Conservation (phyloP, 257 asterid genomes). For the Anisodus acutangulus region DNA sequence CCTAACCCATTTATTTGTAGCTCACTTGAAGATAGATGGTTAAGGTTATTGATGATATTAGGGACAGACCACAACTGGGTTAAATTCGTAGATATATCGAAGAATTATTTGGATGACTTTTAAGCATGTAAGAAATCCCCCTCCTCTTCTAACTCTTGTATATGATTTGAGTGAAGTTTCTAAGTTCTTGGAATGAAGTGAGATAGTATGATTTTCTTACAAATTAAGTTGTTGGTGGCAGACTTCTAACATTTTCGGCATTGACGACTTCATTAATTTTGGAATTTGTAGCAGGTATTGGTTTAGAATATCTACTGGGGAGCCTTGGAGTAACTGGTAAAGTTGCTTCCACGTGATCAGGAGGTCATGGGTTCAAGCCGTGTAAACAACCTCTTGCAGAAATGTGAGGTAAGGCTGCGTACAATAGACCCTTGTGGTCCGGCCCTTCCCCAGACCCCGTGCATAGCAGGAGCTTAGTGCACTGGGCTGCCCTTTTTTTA, state of each 20-base stretch:
- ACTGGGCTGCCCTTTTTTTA: too few species aligned
- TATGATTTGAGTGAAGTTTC: background rate
- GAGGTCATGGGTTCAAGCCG: too few species aligned
- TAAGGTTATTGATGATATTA: background rate
- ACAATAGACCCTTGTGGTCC: too few species aligned
- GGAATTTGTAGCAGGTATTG: background rate
- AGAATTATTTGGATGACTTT: background rate
- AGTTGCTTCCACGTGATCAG: too few species aligned
- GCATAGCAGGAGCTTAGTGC: too few species aligned
- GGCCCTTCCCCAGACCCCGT: too few species aligned
- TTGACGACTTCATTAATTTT: background rate
- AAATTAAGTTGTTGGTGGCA: constrained; percentile 1
- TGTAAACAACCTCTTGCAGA: too few species aligned
- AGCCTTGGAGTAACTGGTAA: too few species aligned
- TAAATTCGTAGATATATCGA: background rate
- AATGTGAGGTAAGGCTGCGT: too few species aligned
- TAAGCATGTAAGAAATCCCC: too few species aligned
- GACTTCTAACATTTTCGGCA: background rate
- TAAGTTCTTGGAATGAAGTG: background rate
- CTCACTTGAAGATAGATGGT: constrained; percentile 9
- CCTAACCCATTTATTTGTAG: background rate
- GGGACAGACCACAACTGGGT: background rate
- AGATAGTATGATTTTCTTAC: background rate
- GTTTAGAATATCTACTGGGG: background rate
- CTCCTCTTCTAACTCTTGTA: background rate